phyloP scores from a whole-genome alignment of 805 yeast species.

The Pichia gijzeniarum region DNA sequence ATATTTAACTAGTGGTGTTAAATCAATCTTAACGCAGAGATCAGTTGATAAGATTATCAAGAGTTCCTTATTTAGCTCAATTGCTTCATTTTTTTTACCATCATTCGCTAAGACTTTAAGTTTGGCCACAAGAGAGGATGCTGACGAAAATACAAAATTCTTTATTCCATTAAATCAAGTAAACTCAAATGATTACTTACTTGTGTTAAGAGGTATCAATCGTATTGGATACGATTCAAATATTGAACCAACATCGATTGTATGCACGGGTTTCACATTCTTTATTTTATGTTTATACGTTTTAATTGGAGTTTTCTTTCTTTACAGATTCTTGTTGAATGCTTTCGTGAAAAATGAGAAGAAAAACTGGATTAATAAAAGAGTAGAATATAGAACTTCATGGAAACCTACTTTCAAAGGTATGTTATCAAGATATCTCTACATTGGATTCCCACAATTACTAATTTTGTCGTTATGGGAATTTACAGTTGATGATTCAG shows the following conservation, averaged over 20 bases:
- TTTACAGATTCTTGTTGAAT: slow-evolving; percentile 36
- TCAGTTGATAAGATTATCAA: slow-evolving; percentile 12
- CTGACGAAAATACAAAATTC: slow-evolving; percentile 2
- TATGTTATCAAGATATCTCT: slow-evolving; percentile 67
- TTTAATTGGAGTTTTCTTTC: slow-evolving; percentile 52
- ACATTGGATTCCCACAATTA: slow-evolving; percentile 81
- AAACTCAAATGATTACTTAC: slow-evolving; percentile 49
- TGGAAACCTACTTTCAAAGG: slow-evolving; percentile 69
- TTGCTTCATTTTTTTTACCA: slow-evolving; percentile 18
- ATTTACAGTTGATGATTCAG: slow-evolving; percentile 72
- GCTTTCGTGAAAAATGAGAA: slow-evolving; percentile 35
- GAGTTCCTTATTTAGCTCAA: slow-evolving; percentile 17
- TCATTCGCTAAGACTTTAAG: slow-evolving; percentile 2
- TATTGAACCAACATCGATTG: slow-evolving; percentile 80
- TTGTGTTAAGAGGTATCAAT: slow-evolving; percentile 79
- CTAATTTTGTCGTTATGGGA: slow-evolving; percentile 82
- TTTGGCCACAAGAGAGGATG: background rate
- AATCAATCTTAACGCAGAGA: slow-evolving; percentile 72
- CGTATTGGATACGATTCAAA: slow-evolving; percentile 71
- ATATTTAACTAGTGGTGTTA: slow-evolving; percentile 53
- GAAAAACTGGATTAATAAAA: slow-evolving; percentile 15
- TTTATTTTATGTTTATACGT: slow-evolving; percentile 73
- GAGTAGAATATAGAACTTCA: slow-evolving; percentile 37
- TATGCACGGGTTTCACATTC: slow-evolving; percentile 81
- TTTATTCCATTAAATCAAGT: slow-evolving; percentile 28